Evolutionary conservation across 2,329 filamentous ascomycete genomes (phyloP).

Genomic region (Chaetomium strumarium): DNA sequence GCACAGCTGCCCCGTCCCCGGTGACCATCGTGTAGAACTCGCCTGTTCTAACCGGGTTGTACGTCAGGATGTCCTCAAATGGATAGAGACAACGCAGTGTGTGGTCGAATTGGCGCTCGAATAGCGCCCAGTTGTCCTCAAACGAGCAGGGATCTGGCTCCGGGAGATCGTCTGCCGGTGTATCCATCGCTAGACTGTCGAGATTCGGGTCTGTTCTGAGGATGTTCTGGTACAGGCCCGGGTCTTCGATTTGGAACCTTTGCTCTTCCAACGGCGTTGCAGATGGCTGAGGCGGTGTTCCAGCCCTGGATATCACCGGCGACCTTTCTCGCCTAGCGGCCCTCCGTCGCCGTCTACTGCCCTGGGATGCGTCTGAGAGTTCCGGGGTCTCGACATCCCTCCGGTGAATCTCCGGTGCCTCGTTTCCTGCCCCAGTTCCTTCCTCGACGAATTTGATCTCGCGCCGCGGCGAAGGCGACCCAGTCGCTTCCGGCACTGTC

Average conservation of each 20-base stretch:
- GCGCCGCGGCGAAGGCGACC: constrained; percentile 18
- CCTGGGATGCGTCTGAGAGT: constrained; percentile 4
- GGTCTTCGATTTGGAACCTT: background rate
- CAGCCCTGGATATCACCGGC: constrained; percentile 6
- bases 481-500: constrained; percentile 3
- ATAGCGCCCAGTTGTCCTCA: constrained; percentile 26
- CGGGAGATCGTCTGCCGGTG: background rate
- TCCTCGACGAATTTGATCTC: constrained; percentile 28
- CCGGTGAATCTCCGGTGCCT: background rate
- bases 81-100: constrained; percentile 31
- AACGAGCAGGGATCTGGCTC: constrained; percentile 3
- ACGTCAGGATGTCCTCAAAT: constrained; percentile 29
- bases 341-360: constrained; percentile 14
- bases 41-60: constrained; percentile 27
- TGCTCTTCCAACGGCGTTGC: constrained; percentile 6
- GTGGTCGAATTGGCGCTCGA: constrained; percentile 27
- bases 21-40: constrained; percentile 27
- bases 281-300: constrained; percentile 1
- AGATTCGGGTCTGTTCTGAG: background rate
- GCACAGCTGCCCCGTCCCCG: constrained; percentile 25
- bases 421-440: constrained; percentile 7
- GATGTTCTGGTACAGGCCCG: background rate
- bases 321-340: constrained; percentile 6
- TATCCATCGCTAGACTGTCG: background rate
- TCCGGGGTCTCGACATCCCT: constrained; percentile 1